Evolutionary conservation across 352 stramenopile species (phyloP).

Genomic region (Phytophthora macrochlamydospora): DNA sequence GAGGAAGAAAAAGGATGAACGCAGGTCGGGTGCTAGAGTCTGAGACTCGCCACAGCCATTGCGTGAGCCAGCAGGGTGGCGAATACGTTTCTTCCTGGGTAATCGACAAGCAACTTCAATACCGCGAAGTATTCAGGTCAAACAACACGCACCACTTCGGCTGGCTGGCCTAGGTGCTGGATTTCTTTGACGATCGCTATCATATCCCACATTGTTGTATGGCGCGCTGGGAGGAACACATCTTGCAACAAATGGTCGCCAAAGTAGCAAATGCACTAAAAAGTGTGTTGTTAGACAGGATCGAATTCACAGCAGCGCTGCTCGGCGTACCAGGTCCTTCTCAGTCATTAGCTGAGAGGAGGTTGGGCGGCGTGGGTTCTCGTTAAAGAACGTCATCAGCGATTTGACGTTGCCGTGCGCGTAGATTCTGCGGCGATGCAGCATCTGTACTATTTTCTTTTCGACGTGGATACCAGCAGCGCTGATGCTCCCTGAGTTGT

Average conservation of each 20-base stretch:
- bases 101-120: not conserved
- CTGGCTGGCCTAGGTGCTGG: constrained; percentile 39
- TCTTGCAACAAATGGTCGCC: constrained; percentile 60
- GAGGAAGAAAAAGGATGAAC: constrained; percentile 61
- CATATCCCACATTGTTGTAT: constrained; percentile 45
- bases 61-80: constrained; percentile 23
- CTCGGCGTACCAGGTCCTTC: constrained; percentile 17
- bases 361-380: constrained; percentile 16
- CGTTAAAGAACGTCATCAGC: constrained; percentile 39
- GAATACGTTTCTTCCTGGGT: constrained; percentile 13
- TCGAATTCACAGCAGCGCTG: no score
- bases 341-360: constrained; percentile 7
- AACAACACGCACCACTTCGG: constrained; percentile 32
- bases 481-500: constrained; percentile 1
- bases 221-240: constrained; percentile 36
- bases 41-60: constrained; percentile 27
- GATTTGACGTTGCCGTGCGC: constrained; percentile 48
- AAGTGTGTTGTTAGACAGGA: not conserved
- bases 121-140: not conserved
- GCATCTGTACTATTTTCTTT: constrained; percentile 35
- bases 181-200: constrained; percentile 60
- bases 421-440: constrained; percentile 48
- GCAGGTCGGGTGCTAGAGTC: constrained; percentile 28
- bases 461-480: constrained; percentile 2
- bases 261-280: constrained; percentile 58